Conservation (phyloP, 2,329 filamentous ascomycete species). For the Ophioceras dolichostomum region DNA sequence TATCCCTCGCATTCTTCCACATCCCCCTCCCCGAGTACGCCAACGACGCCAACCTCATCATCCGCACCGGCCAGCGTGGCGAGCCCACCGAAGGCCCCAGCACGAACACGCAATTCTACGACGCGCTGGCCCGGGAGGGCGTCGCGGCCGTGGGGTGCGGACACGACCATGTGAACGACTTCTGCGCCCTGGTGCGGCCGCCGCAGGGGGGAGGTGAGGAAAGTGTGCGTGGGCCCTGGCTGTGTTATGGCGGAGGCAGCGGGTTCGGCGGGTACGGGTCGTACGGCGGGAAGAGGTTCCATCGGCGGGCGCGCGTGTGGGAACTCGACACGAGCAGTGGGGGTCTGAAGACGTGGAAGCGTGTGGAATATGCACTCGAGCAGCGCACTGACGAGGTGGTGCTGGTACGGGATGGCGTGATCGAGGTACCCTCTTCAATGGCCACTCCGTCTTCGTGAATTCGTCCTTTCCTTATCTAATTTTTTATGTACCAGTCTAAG, state of each 20-base stretch:
- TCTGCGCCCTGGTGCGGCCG: constrained; percentile 17
- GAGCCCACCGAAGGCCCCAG: constrained; percentile 17
- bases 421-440: too few relatives aligned
- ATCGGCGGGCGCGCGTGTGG: constrained; percentile 17
- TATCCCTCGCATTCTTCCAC: constrained; percentile 15
- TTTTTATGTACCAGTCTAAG: too few relatives aligned
- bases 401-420: too few relatives aligned
- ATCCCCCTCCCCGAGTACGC: constrained; percentile 17
- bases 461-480: too few relatives aligned
- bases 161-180: constrained; percentile 21
- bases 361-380: constrained; percentile 18
- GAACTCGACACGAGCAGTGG: constrained; percentile 13
- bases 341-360: constrained; percentile 16
- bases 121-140: constrained; percentile 14
- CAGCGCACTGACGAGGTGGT: too few relatives aligned
- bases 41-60: constrained; percentile 11
- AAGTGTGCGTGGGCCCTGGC: constrained; percentile 14
- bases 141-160: constrained; percentile 16
- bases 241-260: constrained; percentile 16
- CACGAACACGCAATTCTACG: constrained; percentile 17
- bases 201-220: constrained; percentile 7
- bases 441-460: too few relatives aligned
- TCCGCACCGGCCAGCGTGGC: constrained; percentile 13
- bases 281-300: constrained; percentile 14
- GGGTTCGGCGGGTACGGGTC: constrained; percentile 18